Evolutionary conservation across 176 grass and related monocot species (phyloP), one percentile per base, ranked within the genome.

Genomic region (Oryza australiensis): DNA sequence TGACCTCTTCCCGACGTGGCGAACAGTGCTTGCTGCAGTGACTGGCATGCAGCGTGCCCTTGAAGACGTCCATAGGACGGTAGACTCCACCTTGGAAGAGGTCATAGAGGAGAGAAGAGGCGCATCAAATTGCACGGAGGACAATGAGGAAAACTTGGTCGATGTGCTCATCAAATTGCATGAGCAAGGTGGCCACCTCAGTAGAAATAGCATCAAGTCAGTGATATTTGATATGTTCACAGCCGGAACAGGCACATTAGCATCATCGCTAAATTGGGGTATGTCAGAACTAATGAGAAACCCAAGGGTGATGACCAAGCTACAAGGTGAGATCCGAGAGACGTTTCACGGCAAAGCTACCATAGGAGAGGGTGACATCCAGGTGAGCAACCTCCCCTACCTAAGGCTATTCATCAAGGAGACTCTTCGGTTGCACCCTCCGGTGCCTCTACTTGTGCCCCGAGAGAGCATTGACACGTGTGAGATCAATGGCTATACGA

Each of bases 281-380:
- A 88, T 92, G 82, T 55, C 90, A 2, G 90, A 92, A 71, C 34
- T 92, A 33, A 62, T 88, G 28, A 48, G 41, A 15, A 84, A 81
- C 64, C 34, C 60, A 22, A 78, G 41, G 5, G 68, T 45, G 5
- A 82, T 92, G 82, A 26, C 41, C 9, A 92, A 86, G 67, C 77
- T 82, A 12, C 86, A 88, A 24, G 46, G 35, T 9, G 83, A 92
- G 76, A 43, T 88, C 49, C 70, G 34, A 9, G 28, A 33, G 35
- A 76, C 40, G 7, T 73, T 73, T 20, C 49, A 33, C 2, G 70
- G 35, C 20, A 74, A 82, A 26, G 62, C 23, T 14, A 26, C 23
- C 1, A 20, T 86, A 0, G n/a, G 72, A 3, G 79, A 88, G 32
- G 33, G 26, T 2, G 83, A 86, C 23, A 18, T 89, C 12, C 34